Evolutionary conservation across 2,329 filamentous ascomycete genomes (phyloP), one percentile per base, ranked within the genome.

Genomic region (Colletotrichum plurivorum): DNA sequence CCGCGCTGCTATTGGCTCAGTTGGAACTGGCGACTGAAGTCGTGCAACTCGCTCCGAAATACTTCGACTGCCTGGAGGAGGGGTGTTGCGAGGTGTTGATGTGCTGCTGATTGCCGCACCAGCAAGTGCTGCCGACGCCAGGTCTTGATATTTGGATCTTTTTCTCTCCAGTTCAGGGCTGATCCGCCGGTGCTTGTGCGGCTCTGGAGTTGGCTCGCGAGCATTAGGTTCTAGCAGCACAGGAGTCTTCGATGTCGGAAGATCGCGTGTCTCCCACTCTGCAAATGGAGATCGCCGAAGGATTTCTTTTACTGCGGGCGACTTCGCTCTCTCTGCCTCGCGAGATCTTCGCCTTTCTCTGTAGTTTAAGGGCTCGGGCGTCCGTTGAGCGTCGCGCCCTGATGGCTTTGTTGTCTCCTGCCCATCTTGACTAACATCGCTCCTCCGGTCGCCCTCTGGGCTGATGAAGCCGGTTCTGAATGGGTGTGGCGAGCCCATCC

Each of bases 351-450:
- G 75, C 71, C 63, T 79, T 76, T 31, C 67, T 18, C 45, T 51
- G 41, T 68, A 57, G 67, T 52, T 53, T n/a, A n/a, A 56, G 18
- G 49, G 52, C 49, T 72, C 60, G 15, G 70, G 68, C 20, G 64
- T 72, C 36, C 65, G 58, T 39, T 75, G 63, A 64, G 69, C 63
- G 71, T 72, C 74, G 70, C 72, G 69, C 52, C 41, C 57, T 59
- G 25, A 55, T n/a, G 74, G 63, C 8, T 9, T 36, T 49, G 71
- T 73, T 53, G 57, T 72, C 43, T 83, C 83, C n/a, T 75, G 71
- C 80, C 79, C 82, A 48, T 88, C 86, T 22, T 82, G 84, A 51
- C 88, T 79, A 72, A 89, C 84, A 27, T 86, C 88, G 76, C 88
- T 90, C 73, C 90, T 88, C 51, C 85, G 83, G 56, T 81, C 78